These are phyloP conservation scores for Striga hermonthica DNA, from an alignment of 305 asterid species.

Conservation along the genomic window DNA sequence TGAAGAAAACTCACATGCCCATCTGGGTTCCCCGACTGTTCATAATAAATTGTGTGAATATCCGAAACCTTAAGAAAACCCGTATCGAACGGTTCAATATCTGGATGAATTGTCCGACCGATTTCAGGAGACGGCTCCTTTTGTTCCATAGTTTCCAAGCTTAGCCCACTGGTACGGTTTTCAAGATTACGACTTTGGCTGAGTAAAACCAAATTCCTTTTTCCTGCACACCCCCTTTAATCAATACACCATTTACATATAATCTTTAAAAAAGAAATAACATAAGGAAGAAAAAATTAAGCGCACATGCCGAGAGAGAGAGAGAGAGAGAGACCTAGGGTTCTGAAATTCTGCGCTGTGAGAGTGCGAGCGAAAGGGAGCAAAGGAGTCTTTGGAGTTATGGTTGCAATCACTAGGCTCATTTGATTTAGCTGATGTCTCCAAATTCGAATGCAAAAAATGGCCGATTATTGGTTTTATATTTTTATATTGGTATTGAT, in stretches of 20 bases:
- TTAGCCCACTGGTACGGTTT: conserved; percentile 32
- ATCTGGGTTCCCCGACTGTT: conserved; percentile 89
- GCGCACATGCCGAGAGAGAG: background rate
- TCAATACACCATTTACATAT: background rate
- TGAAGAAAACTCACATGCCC: conserved; percentile 69
- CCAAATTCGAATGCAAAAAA: background rate
- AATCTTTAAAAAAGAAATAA: background rate
- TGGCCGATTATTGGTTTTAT: background rate
- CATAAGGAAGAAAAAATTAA: background rate
- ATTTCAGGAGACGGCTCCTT: conserved; percentile 35
- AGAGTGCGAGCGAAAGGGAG: background rate
- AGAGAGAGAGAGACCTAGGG: conserved; percentile 37
- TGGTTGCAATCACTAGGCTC: conserved; percentile 33
- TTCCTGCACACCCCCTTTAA: conserved; percentile 45
- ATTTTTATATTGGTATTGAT: too few relatives aligned
- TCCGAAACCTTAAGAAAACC: conserved; percentile 86
- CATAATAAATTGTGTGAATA: conserved; percentile 80
- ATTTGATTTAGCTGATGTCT: conserved; percentile 28
- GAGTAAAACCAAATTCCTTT: conserved; percentile 35
- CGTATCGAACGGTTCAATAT: conserved; percentile 69
- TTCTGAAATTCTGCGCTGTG: conserved; percentile 18
- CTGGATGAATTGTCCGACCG: conserved; percentile 54
- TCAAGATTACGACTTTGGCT: conserved; percentile 36
- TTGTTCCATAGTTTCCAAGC: conserved; percentile 47
- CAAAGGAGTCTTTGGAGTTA: conserved; percentile 24